A percentile compares a stretch with the other conserved stretches of the same genome.
Evolutionary conservation across 139 green algal species (phyloP).

Genomic region (Micractinium conductrix): DNA sequence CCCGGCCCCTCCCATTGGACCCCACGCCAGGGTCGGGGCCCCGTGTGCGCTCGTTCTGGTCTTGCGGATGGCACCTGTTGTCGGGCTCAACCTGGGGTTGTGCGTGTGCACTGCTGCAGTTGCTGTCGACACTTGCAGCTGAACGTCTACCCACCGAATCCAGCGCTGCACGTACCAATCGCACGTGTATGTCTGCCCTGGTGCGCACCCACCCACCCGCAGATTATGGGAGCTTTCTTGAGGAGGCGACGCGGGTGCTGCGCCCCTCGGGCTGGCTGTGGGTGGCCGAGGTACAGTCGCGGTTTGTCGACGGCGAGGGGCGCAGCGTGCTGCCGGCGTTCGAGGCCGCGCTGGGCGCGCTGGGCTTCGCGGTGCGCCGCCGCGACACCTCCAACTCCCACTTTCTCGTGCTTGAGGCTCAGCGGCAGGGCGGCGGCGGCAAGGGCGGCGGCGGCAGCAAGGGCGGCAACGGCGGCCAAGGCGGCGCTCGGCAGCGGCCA

Average conservation of each 20-base stretch:
- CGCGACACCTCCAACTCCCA: conserved; percentile 74
- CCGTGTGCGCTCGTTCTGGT: too few relatives aligned
- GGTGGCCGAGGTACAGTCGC: conserved; percentile 92
- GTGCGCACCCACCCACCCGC: too few relatives aligned
- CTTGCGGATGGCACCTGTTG: too few relatives aligned
- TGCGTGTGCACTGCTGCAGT: too few relatives aligned
- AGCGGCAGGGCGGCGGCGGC: conserved; percentile 45
- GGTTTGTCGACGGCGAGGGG: conserved; percentile 38
- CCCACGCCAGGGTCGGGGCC: too few relatives aligned
- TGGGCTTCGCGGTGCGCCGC: conserved; percentile 69
- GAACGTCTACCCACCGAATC: too few relatives aligned
- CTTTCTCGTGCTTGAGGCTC: conserved; percentile 79
- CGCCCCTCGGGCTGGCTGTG: conserved; percentile 79
- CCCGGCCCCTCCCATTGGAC: too few relatives aligned
- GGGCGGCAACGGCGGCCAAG: not conserved
- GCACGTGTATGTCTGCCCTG: too few relatives aligned
- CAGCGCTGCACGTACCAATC: too few relatives aligned
- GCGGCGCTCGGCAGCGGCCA: not conserved
- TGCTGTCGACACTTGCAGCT: too few relatives aligned
- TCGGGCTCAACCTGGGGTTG: too few relatives aligned
- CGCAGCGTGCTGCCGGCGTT: conserved; percentile 64
- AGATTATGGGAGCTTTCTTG: conserved; percentile 87
- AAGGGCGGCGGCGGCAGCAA: not conserved
- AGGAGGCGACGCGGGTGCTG: conserved; percentile 88
- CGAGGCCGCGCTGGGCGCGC: conserved; percentile 51